Percentiles rank a stretch among this genome's conserved stretches.
phyloP scores from a whole-genome alignment of 1,139 yeast genomes.

The Geotrichum australiense region DNA sequence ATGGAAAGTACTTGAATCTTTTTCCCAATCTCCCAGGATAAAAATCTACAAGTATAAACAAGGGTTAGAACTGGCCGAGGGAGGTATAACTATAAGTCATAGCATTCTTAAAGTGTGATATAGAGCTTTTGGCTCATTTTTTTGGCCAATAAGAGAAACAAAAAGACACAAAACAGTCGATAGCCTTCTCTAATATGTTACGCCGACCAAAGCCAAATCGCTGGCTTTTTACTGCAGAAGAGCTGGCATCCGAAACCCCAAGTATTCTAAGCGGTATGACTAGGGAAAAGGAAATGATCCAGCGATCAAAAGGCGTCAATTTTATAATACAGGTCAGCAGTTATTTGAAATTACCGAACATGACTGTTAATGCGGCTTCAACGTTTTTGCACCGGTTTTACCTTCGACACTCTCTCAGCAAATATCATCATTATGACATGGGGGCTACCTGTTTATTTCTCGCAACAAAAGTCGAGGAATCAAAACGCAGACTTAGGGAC shows the following conservation, averaged over 20 bases:
- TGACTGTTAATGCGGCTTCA: conserved; percentile 45
- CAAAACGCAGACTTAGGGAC: conserved; percentile 42
- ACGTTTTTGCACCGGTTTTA: conserved; percentile 46
- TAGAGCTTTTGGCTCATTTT: not conserved
- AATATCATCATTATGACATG: conserved; percentile 39
- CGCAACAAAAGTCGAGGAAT: conserved; percentile 48
- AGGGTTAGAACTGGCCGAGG: no score
- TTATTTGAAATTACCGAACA: conserved; percentile 41
- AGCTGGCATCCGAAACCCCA: conserved; percentile 29
- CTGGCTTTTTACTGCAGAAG: conserved; percentile 17
- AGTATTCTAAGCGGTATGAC: conserved; percentile 36
- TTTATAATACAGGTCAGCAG: conserved; percentile 42
- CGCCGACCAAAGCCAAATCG: conserved; percentile 13
- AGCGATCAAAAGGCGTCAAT: conserved; percentile 43
- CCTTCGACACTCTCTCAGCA: conserved; percentile 38
- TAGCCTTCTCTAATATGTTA: not conserved
- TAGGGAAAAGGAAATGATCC: conserved; percentile 36
- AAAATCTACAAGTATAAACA: no score
- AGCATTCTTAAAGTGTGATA: not conserved
- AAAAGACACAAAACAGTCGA: no score
- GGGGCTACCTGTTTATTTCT: conserved; percentile 46
- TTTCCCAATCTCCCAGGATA: not conserved
- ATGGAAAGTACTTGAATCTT: not conserved
- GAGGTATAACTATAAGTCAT: no score
- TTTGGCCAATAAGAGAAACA: not conserved